These are phyloP conservation scores for Xylogone sp. DNA, from an alignment of 2,329 filamentous ascomycete genomes.

Conservation along the genomic window DNA sequence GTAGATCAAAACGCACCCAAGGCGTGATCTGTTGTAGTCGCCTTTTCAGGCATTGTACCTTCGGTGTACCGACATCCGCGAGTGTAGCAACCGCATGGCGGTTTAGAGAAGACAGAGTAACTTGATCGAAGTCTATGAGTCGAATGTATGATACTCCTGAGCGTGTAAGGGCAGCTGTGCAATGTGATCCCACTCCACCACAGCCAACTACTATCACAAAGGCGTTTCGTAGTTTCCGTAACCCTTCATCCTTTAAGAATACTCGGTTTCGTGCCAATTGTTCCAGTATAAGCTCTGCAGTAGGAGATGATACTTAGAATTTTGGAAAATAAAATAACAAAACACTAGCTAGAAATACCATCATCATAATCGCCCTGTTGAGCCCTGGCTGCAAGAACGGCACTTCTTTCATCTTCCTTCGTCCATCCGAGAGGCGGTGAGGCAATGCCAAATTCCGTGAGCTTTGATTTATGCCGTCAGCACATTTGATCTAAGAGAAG, in stretches of 20 bases:
- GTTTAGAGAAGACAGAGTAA: conserved; percentile 90
- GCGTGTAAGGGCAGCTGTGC: conserved; percentile 76
- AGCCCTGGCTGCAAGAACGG: conserved; percentile 54
- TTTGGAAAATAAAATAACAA: background rate
- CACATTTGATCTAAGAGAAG: too few relatives aligned
- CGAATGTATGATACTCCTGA: conserved; percentile 87
- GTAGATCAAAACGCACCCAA: conserved; percentile 86
- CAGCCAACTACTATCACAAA: conserved; percentile 91
- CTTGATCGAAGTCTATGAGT: conserved; percentile 95
- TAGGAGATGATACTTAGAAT: background rate
- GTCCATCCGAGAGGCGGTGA: conserved; percentile 32
- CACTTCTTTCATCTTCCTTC: conserved; percentile 59
- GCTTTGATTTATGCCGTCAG: conserved; percentile 39
- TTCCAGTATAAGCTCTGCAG: conserved; percentile 78
- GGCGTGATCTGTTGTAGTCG: conserved; percentile 83
- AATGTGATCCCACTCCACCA: conserved; percentile 93
- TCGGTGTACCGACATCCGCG: conserved; percentile 87
- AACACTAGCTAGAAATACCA: conserved; percentile 17
- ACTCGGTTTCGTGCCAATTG: conserved; percentile 91
- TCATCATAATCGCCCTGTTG: conserved; percentile 63
- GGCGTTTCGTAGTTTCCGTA: conserved; percentile 72
- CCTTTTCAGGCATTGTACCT: conserved; percentile 79
- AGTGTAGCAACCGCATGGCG: conserved; percentile 93
- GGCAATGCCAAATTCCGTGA: conserved; percentile 45
- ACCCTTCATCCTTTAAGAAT: conserved; percentile 79